Evolutionary conservation across 352 stramenopile species (phyloP).

Genomic region (Globisporangium paroecandrum): DNA sequence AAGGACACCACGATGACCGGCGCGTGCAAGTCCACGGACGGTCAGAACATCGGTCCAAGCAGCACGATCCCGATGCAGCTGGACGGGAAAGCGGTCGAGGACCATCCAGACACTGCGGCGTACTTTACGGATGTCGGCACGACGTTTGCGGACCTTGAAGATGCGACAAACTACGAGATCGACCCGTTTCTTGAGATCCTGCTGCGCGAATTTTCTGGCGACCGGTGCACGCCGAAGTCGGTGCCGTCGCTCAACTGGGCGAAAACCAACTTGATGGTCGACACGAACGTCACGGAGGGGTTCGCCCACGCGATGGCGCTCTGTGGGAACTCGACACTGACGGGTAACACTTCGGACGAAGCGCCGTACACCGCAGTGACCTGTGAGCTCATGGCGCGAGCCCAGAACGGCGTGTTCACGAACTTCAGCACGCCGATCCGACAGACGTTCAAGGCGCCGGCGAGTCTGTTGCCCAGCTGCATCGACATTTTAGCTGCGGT

Average conservation of each 20-base stretch:
- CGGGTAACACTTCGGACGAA: conserved; percentile 30
- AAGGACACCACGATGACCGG: conserved; percentile 33
- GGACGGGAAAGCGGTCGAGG: conserved; percentile 21
- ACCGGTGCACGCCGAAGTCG: conserved; percentile 31
- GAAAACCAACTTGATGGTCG: conserved; percentile 32
- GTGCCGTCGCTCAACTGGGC: conserved; percentile 36
- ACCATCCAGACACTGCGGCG: conserved; percentile 19
- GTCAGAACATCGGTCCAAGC: conserved; percentile 13
- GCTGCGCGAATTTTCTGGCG: conserved; percentile 48
- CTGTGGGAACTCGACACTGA: conserved; percentile 47
- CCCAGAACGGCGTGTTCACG: conserved; percentile 74
- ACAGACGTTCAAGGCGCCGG: conserved; percentile 39
- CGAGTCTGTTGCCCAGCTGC: conserved; percentile 51
- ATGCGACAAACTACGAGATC: conserved; percentile 53
- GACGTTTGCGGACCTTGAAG: conserved; percentile 37
- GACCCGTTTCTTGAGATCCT: conserved; percentile 52
- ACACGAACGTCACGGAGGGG: conserved; percentile 41
- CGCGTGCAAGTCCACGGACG: conserved; percentile 20
- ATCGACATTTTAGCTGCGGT: conserved; percentile 45
- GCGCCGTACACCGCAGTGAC: conserved; percentile 51
- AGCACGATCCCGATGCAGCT: conserved; percentile 33
- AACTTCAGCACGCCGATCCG: conserved; percentile 68
- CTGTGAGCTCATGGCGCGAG: conserved; percentile 59
- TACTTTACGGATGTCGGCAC: conserved; percentile 23
- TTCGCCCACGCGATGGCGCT: conserved; percentile 49